A percentile compares a stretch with the other conserved stretches of the same genome.
phyloP scores from a whole-genome alignment of 805 yeast genomes.

The Cyberlindnera xylosilytica region DNA sequence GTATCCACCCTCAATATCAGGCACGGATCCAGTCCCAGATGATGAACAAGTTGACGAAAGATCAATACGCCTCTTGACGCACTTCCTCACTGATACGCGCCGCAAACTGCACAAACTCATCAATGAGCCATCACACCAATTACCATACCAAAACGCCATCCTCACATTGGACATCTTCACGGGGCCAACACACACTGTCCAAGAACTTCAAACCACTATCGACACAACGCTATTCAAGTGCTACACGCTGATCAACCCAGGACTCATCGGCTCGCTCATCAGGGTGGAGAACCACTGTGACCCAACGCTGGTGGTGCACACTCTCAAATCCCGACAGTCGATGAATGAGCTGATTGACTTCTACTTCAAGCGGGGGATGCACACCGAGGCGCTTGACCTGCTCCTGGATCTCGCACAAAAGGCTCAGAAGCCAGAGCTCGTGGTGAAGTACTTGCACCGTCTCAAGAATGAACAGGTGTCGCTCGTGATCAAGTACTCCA shows the following conservation, averaged over 20 bases:
- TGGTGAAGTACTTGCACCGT: constrained; percentile 54
- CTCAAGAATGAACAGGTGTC: constrained; percentile 47
- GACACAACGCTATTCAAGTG: constrained; percentile 80
- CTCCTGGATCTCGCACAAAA: constrained; percentile 37
- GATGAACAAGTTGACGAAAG: constrained; percentile 1
- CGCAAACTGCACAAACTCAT: constrained; percentile 37
- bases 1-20: constrained; percentile 38
- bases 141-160: constrained; percentile 15
- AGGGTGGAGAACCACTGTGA: constrained; percentile 76
- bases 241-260: constrained; percentile 64
- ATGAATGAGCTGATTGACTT: constrained; percentile 75
- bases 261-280: constrained; percentile 78
- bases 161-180: constrained; percentile 19
- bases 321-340: constrained; percentile 45
- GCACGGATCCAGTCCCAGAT: constrained; percentile 7
- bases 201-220: constrained; percentile 43
- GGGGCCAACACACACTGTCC: constrained; percentile 24
- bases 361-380: constrained; percentile 59
- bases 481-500: constrained; percentile 54
- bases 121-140: constrained; percentile 10
- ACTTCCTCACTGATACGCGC: constrained; percentile 47
- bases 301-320: constrained; percentile 53
- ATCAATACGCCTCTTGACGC: constrained; percentile 26
- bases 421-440: constrained; percentile 14
- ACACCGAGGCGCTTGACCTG: constrained; percentile 63